These are phyloP conservation scores for Vitis amurensis DNA, from an alignment of 164 flowering plant genomes.

Conservation along the genomic window DNA sequence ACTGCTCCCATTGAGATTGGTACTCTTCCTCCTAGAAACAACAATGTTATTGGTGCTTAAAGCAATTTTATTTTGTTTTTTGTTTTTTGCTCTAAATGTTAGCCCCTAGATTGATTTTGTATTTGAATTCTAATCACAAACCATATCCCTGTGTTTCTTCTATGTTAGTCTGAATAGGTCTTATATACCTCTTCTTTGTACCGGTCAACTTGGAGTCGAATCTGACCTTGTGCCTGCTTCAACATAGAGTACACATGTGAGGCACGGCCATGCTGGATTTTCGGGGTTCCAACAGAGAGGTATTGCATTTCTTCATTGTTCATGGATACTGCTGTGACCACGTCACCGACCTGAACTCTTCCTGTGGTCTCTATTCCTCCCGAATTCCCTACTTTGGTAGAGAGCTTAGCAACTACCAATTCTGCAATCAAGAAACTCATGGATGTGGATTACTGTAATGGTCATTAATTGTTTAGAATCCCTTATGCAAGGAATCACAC, in stretches of 20 bases:
- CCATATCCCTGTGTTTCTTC: neutral
- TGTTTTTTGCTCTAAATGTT: neutral
- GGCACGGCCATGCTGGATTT: slow-evolving; percentile 16
- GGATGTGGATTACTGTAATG: neutral
- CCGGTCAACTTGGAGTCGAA: slow-evolving; percentile 31
- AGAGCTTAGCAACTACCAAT: slow-evolving; percentile 26
- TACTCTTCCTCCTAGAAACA: slow-evolving; percentile 13
- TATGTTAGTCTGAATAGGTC: neutral
- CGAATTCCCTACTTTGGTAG: slow-evolving; percentile 23
- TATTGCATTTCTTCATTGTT: slow-evolving; percentile 27
- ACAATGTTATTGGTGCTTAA: too few relatives aligned
- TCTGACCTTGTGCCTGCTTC: slow-evolving; percentile 16
- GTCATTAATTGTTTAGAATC: neutral
- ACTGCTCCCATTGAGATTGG: slow-evolving; percentile 25
- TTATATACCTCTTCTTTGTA: slow-evolving; percentile 28
- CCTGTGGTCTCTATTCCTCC: slow-evolving; percentile 36
- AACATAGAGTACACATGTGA: slow-evolving; percentile 25
- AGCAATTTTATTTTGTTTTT: too few relatives aligned
- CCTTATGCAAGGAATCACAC: too few relatives aligned
- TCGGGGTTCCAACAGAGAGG: slow-evolving; percentile 23
- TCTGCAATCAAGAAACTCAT: slow-evolving; percentile 18
- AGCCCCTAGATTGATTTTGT: neutral
- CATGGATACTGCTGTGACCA: slow-evolving; percentile 27
- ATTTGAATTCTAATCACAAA: neutral
- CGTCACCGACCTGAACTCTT: slow-evolving; percentile 29